These are phyloP conservation scores for Fusarium drepaniforme DNA, from an alignment of 2,329 filamentous ascomycete genomes.

Conservation along the genomic window DNA sequence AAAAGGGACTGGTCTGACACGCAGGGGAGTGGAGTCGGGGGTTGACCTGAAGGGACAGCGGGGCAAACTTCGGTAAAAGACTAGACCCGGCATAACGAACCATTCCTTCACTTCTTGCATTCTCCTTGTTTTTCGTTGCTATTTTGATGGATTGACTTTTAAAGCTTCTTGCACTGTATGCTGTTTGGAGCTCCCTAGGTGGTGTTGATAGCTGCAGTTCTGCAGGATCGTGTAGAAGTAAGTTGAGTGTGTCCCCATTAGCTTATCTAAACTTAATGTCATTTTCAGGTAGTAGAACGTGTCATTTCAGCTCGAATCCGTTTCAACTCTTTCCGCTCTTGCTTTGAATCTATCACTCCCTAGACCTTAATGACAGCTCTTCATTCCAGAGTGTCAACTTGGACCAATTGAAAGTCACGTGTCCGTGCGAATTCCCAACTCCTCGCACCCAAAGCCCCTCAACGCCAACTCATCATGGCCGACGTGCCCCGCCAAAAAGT, in stretches of 20 bases:
- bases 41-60: constrained; percentile 21
- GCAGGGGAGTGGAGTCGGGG: constrained; percentile 38
- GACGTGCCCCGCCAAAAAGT: constrained; percentile 50
- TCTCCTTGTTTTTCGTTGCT: constrained; percentile 6
- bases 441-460: constrained; percentile 34
- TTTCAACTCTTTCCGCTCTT: not conserved
- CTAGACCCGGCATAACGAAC: constrained; percentile 34
- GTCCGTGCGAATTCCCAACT: constrained; percentile 40
- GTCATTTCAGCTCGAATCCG: not conserved
- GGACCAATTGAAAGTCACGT: constrained; percentile 35
- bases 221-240: not conserved
- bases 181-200: not conserved
- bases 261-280: not conserved
- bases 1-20: constrained; percentile 40
- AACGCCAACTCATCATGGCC: constrained; percentile 47
- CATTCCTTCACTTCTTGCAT: constrained; percentile 25
- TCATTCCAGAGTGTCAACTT: constrained; percentile 18
- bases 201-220: not conserved
- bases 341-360: not conserved
- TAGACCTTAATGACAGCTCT: not conserved
- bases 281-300: not conserved
- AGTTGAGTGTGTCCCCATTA: not conserved
- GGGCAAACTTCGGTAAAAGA: constrained; percentile 41
- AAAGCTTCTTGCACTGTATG: constrained; percentile 32
- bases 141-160: constrained; percentile 22